Percentiles rank a stretch among this genome's conserved stretches.
Conservation (phyloP, 2,329 filamentous ascomycete species). For the Sarocladium oryzae region DNA sequence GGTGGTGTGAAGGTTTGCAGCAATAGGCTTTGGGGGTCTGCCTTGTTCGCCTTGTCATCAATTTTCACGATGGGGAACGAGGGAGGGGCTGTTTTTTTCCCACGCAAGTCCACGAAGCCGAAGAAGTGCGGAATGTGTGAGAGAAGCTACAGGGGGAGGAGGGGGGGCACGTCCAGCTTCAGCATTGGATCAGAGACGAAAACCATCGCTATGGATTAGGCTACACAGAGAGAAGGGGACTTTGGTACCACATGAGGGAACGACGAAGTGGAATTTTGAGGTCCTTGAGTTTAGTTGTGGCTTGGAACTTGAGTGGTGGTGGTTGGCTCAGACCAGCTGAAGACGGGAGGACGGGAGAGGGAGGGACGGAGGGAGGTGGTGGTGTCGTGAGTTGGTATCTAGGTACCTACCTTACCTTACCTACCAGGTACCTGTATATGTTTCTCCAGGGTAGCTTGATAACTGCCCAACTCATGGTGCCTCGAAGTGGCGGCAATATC, state of each 20-base stretch:
- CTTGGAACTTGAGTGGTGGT: background rate
- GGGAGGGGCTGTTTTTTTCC: background rate
- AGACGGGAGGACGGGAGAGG: background rate
- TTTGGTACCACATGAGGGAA: no score
- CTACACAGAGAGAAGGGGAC: background rate
- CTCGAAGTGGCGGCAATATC: no score
- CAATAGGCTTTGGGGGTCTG: slow-evolving; percentile 7
- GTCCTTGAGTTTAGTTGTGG: background rate
- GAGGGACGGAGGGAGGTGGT: no score
- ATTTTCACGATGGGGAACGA: background rate
- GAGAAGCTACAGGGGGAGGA: background rate
- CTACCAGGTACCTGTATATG: no score
- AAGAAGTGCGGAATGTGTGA: background rate
- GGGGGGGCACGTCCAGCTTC: background rate
- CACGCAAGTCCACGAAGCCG: background rate
- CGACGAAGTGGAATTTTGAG: no score
- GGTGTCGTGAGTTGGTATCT: no score
- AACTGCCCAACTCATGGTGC: no score
- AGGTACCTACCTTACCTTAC: no score
- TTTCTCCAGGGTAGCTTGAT: background rate
- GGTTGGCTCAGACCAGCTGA: background rate
- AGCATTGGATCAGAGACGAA: no score
- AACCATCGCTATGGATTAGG: background rate
- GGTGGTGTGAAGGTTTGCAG: slow-evolving; percentile 3
- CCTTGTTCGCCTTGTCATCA: background rate